Evolutionary conservation across 192 early-diverging fungal species (phyloP), one percentile per base, ranked within the genome.

Genomic region (Umbelopsis sp.): DNA sequence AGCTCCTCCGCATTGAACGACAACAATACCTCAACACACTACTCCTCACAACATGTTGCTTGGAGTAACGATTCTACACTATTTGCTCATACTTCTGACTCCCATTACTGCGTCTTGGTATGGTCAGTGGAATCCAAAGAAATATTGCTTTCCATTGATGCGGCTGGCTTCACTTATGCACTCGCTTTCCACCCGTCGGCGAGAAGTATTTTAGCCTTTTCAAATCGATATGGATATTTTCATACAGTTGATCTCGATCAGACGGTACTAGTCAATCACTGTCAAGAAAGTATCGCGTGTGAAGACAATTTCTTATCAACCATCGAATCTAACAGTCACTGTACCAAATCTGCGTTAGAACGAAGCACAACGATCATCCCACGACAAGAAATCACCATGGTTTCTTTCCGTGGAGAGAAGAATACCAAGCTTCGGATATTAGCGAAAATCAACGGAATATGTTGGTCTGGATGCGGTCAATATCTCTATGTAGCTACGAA

Each of bases 51-150:
- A 71, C 79, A 86, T 26, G 71, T 84, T 11, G 65, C 76, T 12
- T 84, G 85, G 85, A 86, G 75, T 31, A 43, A 70, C 11, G 77
- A 77, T 11, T 82, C 82, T 31, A 74, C 74, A 14, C 76, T 75
- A 52, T 84, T 86, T 70, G 85, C 85, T 4, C 85, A 86, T 47
- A 79, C 85, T 0, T 86, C 85, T 0, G 85, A 86, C 70, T 69
- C 71, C 7, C 76, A 70, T 31, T 29, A 73, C 21, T 53, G 70
- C 17, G 81, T 86, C 0, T 26, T 82, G 24, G 81, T 86, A 12
- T 86, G 85, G 85, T 76, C 74, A 11, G 76, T 79, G 45, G 72
- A 73, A 12, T 54, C 80, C 0, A 49, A 47, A n/a, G 82, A 82
- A 44, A 70, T 83, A 70, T 21, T 82, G 16, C 73, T 74, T 25